Evolutionary conservation across 2,329 filamentous ascomycete species (phyloP).

Genomic region (Aspergillus sp.): DNA sequence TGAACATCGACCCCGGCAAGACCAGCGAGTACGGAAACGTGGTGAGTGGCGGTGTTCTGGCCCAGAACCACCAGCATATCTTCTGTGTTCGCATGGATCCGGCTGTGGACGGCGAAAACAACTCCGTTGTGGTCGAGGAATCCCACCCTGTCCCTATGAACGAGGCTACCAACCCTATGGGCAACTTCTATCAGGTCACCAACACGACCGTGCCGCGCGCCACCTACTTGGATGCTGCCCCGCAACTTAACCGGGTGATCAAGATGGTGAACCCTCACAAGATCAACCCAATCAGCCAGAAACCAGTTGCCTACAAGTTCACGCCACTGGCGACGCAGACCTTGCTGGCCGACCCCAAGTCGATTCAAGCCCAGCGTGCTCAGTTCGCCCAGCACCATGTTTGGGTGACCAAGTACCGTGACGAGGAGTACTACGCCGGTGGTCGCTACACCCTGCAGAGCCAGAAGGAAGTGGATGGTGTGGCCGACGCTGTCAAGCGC

Average conservation of each 20-base stretch:
- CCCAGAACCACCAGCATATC: slow-evolving; percentile 71
- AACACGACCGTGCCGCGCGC: slow-evolving; percentile 49
- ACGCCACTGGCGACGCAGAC: slow-evolving; percentile 56
- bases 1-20: slow-evolving; percentile 61
- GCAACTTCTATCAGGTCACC: slow-evolving; percentile 50
- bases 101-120: slow-evolving; percentile 56
- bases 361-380: slow-evolving; percentile 52
- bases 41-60: slow-evolving; percentile 65
- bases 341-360: slow-evolving; percentile 54
- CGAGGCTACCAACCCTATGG: slow-evolving; percentile 51
- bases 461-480: slow-evolving; percentile 38
- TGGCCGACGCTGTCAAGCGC: slow-evolving; percentile 33
- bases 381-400: slow-evolving; percentile 57
- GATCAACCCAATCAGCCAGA: slow-evolving; percentile 54
- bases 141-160: slow-evolving; percentile 59
- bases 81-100: slow-evolving; percentile 67
- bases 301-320: slow-evolving; percentile 57
- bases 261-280: slow-evolving; percentile 57
- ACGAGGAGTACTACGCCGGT: slow-evolving; percentile 54
- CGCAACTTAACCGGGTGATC: slow-evolving; percentile 50
- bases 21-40: slow-evolving; percentile 65
- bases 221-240: slow-evolving; percentile 47
- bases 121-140: slow-evolving; percentile 56
- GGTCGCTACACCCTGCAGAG: slow-evolving; percentile 56
- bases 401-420: slow-evolving; percentile 54